phyloP scores from a whole-genome alignment of 2,329 filamentous ascomycete genomes.

The Epichloe glyceriae region DNA sequence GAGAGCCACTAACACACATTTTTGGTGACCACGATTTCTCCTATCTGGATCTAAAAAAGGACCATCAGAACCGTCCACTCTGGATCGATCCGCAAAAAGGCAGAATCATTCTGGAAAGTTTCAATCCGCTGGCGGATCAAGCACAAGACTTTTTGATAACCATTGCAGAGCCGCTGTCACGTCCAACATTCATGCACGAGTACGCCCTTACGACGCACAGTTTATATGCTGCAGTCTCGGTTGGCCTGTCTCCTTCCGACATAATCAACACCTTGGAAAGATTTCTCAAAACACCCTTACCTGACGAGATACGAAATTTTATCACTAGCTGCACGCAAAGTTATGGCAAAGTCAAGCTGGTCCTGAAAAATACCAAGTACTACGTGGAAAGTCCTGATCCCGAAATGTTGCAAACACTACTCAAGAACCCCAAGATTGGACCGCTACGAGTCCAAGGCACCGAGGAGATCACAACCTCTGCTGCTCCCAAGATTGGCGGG shows the following conservation, averaged over 20 bases:
- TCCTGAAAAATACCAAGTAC: slow-evolving; percentile 87
- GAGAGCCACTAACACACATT: slow-evolving; percentile 33
- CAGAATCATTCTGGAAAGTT: slow-evolving; percentile 86
- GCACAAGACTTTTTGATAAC: slow-evolving; percentile 93
- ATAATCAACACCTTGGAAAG: slow-evolving; percentile 82
- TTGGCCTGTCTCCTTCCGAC: slow-evolving; percentile 78
- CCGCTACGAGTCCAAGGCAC: slow-evolving; percentile 61
- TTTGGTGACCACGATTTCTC: slow-evolving; percentile 58
- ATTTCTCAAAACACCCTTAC: slow-evolving; percentile 78
- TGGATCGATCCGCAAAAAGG: slow-evolving; percentile 87
- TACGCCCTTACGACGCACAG: slow-evolving; percentile 86
- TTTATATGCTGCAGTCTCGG: slow-evolving; percentile 87
- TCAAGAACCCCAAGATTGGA: slow-evolving; percentile 74
- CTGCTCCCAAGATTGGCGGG: slow-evolving; percentile 73
- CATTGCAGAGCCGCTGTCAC: slow-evolving; percentile 83
- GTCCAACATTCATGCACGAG: slow-evolving; percentile 84
- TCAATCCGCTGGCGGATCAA: slow-evolving; percentile 73
- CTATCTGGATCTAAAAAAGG: slow-evolving; percentile 68
- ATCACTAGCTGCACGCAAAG: slow-evolving; percentile 71
- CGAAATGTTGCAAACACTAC: slow-evolving; percentile 70
- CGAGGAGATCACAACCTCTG: slow-evolving; percentile 62
- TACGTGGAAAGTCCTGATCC: slow-evolving; percentile 88
- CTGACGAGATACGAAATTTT: slow-evolving; percentile 66
- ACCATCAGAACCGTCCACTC: slow-evolving; percentile 78
- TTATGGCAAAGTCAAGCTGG: slow-evolving; percentile 91